phyloP scores from a whole-genome alignment of 2,329 filamentous ascomycete genomes.

The Xylariaceae sp. region DNA sequence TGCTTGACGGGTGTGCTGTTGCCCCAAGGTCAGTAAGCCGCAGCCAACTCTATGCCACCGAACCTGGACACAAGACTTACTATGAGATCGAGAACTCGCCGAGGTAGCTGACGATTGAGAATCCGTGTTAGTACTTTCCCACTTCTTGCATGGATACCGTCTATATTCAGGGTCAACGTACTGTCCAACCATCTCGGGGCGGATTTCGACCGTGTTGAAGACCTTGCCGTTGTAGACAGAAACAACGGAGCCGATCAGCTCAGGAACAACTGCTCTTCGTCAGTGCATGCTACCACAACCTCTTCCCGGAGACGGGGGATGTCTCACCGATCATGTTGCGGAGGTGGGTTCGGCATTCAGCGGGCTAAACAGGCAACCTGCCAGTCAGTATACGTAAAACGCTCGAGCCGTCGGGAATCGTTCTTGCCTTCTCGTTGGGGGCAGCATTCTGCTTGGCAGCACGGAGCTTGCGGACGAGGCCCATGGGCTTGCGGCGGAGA shows the following conservation, averaged over 20 bases:
- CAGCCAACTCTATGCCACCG: neutral
- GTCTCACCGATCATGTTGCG: conserved; percentile 83
- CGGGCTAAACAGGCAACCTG: conserved; percentile 4
- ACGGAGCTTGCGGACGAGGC: conserved; percentile 99
- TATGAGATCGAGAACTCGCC: conserved; percentile 99
- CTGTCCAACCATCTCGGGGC: conserved; percentile 99
- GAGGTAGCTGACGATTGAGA: conserved; percentile 44
- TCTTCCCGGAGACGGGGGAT: neutral
- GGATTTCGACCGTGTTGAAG: conserved; percentile 99
- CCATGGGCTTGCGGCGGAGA: conserved; percentile 99
- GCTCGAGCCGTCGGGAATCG: neutral
- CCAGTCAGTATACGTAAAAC: conserved; percentile 4
- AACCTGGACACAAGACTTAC: conserved; percentile 52
- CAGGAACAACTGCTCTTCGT: conserved; percentile 63
- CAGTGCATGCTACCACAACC: neutral
- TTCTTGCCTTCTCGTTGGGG: conserved; percentile 70
- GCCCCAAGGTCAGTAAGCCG: neutral
- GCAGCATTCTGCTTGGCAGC: conserved; percentile 98
- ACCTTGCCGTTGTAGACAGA: conserved; percentile 99
- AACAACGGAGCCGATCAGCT: conserved; percentile 99
- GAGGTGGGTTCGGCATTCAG: conserved; percentile 63
- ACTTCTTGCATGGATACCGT: conserved; percentile 4
- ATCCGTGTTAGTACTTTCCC: conserved; percentile 44
- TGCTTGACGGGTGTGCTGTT: conserved; percentile 99
- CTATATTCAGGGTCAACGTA: no score